These are phyloP conservation scores for Hygrocybe coccinea DNA, from an alignment of 768 basidiomycete species.

Conservation along the genomic window DNA sequence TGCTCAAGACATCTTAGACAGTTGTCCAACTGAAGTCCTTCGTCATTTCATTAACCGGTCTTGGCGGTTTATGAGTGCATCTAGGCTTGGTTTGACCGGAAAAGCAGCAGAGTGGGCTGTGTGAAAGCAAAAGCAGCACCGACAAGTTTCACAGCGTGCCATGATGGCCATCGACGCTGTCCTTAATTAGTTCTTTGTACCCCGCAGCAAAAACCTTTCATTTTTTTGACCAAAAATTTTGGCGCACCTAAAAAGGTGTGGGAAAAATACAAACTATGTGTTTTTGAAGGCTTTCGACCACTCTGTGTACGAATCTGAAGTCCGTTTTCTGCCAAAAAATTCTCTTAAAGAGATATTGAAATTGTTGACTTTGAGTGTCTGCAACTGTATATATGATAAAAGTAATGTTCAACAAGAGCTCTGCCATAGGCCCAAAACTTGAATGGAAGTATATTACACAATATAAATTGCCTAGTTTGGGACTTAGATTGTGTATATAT, in stretches of 20 bases:
- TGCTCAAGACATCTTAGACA: conserved; percentile 24
- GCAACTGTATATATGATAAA: too few species aligned
- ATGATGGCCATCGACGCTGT: conserved; percentile 33
- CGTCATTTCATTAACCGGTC: conserved; percentile 33
- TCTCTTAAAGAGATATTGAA: too few species aligned
- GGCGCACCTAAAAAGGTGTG: conserved; percentile 17
- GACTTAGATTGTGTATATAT: too few species aligned
- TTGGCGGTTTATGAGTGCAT: conserved; percentile 35
- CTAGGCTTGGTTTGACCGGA: conserved; percentile 31
- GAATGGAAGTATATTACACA: too few species aligned
- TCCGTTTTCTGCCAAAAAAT: too few species aligned
- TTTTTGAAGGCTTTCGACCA: too few species aligned
- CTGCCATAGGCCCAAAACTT: too few species aligned
- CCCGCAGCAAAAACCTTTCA: too few species aligned
- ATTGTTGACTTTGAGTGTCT: too few species aligned
- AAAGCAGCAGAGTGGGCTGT: conserved; percentile 39
- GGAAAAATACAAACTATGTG: conserved; percentile 20
- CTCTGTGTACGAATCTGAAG: too few species aligned
- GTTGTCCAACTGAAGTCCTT: conserved; percentile 36
- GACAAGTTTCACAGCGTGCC: conserved; percentile 22
- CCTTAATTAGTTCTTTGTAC: conserved; percentile 14
- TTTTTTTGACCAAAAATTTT: conserved; percentile 22
- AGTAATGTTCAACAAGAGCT: too few species aligned
- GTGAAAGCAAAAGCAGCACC: conserved; percentile 32
- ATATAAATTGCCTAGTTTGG: too few species aligned